These are phyloP conservation scores for Yarrowia alimentaria DNA, from an alignment of 805 yeast genomes.

Conservation along the genomic window DNA sequence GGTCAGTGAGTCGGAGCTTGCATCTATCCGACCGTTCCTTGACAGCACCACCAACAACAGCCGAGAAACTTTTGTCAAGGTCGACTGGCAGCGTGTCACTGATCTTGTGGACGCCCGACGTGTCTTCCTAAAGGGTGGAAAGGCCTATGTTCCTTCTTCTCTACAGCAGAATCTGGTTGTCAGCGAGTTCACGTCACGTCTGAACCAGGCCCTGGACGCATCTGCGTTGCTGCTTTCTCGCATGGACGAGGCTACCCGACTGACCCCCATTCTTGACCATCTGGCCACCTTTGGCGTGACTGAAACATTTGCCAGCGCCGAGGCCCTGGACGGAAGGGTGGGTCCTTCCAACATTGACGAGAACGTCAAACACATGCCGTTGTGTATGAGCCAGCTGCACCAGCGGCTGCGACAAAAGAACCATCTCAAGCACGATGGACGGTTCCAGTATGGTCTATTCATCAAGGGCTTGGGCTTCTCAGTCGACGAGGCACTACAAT, in stretches of 20 bases:
- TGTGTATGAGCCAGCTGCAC: constrained; percentile 73
- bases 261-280: constrained; percentile 79
- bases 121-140: constrained; percentile 65
- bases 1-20: constrained; percentile 60
- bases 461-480: constrained; percentile 85
- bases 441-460: constrained; percentile 82
- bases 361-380: constrained; percentile 68
- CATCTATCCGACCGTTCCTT: constrained; percentile 53
- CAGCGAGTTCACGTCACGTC: constrained; percentile 59
- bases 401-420: constrained; percentile 56
- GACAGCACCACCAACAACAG: too few species aligned
- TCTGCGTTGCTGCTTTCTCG: constrained; percentile 80
- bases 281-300: constrained; percentile 48
- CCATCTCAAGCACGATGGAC: constrained; percentile 78
- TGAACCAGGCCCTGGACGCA: constrained; percentile 53
- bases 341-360: constrained; percentile 61
- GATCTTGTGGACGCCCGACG: constrained; percentile 72
- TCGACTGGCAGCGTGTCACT: constrained; percentile 83
- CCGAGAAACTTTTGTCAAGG: constrained; percentile 80
- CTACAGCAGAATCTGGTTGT: constrained; percentile 70
- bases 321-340: constrained; percentile 47
- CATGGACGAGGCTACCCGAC: constrained; percentile 86
- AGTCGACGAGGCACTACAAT: constrained; percentile 81
- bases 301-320: constrained; percentile 37
- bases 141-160: constrained; percentile 80